Evolutionary conservation across 352 stramenopile genomes (phyloP), one percentile per base, ranked within the genome.

Genomic region (Albugo candida): DNA sequence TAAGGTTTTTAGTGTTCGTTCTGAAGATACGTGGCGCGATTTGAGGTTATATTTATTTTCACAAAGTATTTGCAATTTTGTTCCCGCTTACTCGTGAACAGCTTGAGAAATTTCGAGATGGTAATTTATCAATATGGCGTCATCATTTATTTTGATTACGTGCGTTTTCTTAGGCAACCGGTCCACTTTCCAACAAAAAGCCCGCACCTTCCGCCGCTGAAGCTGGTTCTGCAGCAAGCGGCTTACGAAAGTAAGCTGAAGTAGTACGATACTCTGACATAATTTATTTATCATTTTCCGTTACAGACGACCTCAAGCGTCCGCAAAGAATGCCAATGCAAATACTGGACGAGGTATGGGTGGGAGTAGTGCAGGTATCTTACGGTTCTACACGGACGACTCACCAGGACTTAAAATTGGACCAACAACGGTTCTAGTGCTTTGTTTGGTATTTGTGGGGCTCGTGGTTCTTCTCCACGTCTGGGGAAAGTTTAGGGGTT

Each of bases 331-430:
- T 11, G 61, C 56, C 36, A 67, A 61, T 35, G 55, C 67, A 50
- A 89, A 89, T 64, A 89, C 60, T 11, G 76, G 76, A 36, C 76
- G 76, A 42, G 76, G 76, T 56, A 89, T 89, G 78, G 78, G 62
- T 58, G 79, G 64, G 53, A 87, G 63, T 65, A 70, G 55, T 56
- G 84, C 85, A 47, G 93, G 93, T 53, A 97, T 97, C 71, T 65
- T 97, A 59, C 85, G 92, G 65, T 97, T 97, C 69, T 97, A 97
- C 68, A 96, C 88, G 47, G 89, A 97, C 67, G 92, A 97, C 67
- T 95, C 87, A 52, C 89, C 92, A 17, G 91, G 92, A 48, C 67
- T 97, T 45, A 95, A 97, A 70, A 92, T 97, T 52, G 89, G 88
- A 53, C 92, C 92, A 36, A 97, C 87, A 41, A 95, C 86, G 16